Percentiles rank a stretch among this genome's conserved stretches.
phyloP scores from a whole-genome alignment of 1,284 basidiomycete genomes.

The Ustilago shanxiensis region DNA sequence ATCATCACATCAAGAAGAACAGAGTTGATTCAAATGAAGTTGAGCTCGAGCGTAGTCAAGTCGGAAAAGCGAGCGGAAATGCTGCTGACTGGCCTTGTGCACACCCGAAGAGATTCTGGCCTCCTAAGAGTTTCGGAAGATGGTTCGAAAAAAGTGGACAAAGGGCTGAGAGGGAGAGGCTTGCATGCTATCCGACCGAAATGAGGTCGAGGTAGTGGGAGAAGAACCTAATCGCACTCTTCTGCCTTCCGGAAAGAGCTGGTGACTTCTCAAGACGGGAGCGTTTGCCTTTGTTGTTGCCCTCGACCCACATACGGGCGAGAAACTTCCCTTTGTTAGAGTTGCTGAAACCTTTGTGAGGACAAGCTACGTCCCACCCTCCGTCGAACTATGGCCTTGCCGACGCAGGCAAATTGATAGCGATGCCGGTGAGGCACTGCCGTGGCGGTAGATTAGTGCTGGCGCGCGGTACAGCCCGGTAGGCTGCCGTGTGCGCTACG shows the following conservation, averaged over 20 bases:
- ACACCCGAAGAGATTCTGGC: too few species aligned
- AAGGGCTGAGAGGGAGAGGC: not conserved
- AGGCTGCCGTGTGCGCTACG: too few species aligned
- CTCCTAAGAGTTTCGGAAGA: not conserved
- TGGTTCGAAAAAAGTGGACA: slow-evolving; percentile 2
- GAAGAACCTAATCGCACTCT: too few species aligned
- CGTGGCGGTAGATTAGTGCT: too few species aligned
- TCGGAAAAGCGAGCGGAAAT: slow-evolving; percentile 4
- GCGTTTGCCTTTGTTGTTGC: not conserved
- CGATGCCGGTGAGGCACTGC: not conserved
- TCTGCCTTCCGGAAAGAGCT: not conserved
- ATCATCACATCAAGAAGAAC: not conserved
- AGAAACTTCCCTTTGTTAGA: not conserved
- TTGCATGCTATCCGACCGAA: not conserved
- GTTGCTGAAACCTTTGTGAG: not conserved
- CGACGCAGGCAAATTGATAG: not conserved
- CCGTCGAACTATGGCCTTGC: not conserved
- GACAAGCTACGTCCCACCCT: not conserved
- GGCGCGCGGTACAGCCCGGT: too few species aligned
- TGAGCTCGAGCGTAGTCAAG: not conserved
- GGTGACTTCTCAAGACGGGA: too few species aligned
- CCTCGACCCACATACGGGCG: slow-evolving; percentile 1
- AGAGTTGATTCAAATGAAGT: not conserved
- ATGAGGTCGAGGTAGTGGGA: not conserved
- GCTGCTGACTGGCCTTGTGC: not conserved